Conservation (phyloP, 148 eudicot species). For the Dianthus caryophyllus region DNA sequence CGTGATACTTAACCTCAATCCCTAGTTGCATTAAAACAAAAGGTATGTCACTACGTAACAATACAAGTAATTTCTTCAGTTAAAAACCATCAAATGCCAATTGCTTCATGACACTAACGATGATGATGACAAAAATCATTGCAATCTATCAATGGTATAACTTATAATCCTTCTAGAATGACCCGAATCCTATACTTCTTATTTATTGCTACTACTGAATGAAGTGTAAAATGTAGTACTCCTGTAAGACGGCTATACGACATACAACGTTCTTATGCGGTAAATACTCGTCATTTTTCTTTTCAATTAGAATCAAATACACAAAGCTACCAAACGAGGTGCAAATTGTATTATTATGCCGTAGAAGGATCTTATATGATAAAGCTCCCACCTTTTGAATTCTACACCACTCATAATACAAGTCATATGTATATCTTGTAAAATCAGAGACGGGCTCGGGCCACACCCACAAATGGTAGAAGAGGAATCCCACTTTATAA, state of each 20-base stretch:
- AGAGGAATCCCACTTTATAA: too few relatives aligned
- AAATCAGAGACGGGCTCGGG: too few relatives aligned
- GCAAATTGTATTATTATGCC: too few relatives aligned
- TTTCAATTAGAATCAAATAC: not conserved
- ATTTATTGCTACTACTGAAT: too few relatives aligned
- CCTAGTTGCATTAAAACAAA: constrained; percentile 23
- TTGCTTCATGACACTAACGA: too few relatives aligned
- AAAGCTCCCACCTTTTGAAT: not conserved
- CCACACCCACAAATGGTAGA: too few relatives aligned
- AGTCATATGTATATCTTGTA: too few relatives aligned
- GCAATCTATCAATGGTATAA: not conserved
- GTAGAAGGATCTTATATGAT: too few relatives aligned
- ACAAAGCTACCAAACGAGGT: too few relatives aligned
- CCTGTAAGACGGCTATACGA: too few relatives aligned
- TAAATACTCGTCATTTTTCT: not conserved
- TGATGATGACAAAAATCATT: not conserved
- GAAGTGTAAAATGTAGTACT: too few relatives aligned
- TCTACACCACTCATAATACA: not conserved
- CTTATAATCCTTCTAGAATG: not conserved
- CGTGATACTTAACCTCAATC: constrained; percentile 60
- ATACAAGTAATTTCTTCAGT: not conserved
- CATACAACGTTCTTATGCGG: too few relatives aligned
- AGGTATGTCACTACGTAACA: not conserved
- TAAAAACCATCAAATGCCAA: not conserved
- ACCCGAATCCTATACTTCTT: not conserved